phyloP scores from a whole-genome alignment of 306 rosid genomes.

The Phaseolus lunatus region DNA sequence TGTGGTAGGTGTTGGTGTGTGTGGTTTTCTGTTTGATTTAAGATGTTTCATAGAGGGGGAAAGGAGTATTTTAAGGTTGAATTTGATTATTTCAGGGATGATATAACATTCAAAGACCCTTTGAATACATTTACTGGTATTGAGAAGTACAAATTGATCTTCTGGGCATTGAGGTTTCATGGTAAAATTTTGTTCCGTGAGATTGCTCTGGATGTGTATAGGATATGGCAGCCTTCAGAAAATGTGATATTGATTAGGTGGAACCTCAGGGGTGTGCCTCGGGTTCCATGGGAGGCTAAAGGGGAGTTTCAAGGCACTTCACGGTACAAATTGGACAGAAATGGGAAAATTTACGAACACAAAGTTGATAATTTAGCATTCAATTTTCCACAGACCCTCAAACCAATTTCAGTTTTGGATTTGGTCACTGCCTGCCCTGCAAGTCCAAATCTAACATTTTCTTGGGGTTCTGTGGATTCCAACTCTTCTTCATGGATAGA shows the following conservation, averaged over 20 bases:
- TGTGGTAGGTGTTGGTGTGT: not conserved
- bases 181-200: conserved; percentile 77
- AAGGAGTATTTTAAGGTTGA: not conserved
- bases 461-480: conserved; percentile 65
- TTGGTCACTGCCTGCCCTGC: conserved; percentile 80
- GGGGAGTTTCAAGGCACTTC: conserved; percentile 89
- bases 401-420: conserved; percentile 77
- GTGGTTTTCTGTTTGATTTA: conserved; percentile 1
- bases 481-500: conserved; percentile 76
- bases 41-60: not conserved
- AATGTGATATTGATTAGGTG: conserved; percentile 78
- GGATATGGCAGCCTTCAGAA: conserved; percentile 93
- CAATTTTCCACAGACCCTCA: conserved; percentile 69
- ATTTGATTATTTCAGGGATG: conserved; percentile 68
- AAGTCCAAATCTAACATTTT: conserved; percentile 81
- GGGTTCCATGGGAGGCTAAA: conserved; percentile 88
- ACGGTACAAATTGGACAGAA: conserved; percentile 71
- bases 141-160: conserved; percentile 78
- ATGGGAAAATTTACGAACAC: conserved; percentile 85
- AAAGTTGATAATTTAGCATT: conserved; percentile 81
- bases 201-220: conserved; percentile 69
- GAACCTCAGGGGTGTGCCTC: conserved; percentile 81
- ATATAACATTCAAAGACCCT: conserved; percentile 77
- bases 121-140: conserved; percentile 81
- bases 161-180: conserved; percentile 89